Conservation (phyloP, 2,329 filamentous ascomycete genomes). For the Xylaria sp. region DNA sequence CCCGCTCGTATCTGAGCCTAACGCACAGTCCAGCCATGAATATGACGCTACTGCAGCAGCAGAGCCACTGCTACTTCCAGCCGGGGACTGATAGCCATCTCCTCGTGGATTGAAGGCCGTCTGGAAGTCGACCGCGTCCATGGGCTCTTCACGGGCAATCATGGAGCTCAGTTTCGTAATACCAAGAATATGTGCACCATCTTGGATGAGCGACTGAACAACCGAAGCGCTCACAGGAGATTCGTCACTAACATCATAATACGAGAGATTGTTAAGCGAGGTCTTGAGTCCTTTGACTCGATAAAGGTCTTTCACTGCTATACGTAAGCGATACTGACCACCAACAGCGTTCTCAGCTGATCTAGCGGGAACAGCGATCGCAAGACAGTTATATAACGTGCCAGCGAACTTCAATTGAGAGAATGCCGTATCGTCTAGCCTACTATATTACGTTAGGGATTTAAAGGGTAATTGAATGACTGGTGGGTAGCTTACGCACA, state of each 20-base stretch:
- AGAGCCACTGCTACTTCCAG: neutral
- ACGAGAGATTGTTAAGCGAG: neutral
- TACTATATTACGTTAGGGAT: neutral
- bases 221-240: neutral
- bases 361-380: neutral
- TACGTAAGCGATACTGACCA: neutral
- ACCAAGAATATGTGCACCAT: neutral
- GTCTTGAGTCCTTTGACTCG: neutral
- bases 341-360: neutral
- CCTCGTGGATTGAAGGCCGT: conserved; percentile 7
- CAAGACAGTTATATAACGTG: neutral
- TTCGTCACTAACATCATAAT: neutral
- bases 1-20: neutral
- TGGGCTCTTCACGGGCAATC: neutral
- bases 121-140: neutral
- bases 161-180: neutral
- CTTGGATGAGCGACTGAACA: neutral
- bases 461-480: neutral
- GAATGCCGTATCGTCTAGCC: neutral
- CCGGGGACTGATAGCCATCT: conserved; percentile 7
- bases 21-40: conserved; percentile 5
- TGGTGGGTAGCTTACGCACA: neutral
- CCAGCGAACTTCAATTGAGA: neutral
- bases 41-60: conserved; percentile 3
- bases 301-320: neutral